These are phyloP conservation scores for Heliocybe sulcata DNA, from an alignment of 1,284 basidiomycete genomes.

Conservation along the genomic window DNA sequence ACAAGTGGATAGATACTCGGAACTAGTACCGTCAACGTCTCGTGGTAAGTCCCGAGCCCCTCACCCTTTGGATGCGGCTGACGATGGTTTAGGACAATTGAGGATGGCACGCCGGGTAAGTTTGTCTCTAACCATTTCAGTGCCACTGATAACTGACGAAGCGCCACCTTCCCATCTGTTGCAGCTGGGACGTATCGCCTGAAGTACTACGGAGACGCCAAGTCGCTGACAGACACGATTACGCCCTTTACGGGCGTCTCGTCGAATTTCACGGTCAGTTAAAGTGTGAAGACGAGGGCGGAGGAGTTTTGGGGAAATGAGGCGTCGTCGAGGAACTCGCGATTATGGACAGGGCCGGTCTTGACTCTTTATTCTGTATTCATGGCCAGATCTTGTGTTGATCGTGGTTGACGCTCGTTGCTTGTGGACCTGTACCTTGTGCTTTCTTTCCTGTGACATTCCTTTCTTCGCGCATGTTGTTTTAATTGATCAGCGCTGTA, in stretches of 20 bases:
- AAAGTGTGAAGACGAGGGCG: not conserved
- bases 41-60: conserved; percentile 38
- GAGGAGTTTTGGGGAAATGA: too few species aligned
- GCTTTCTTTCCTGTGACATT: too few species aligned
- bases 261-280: conserved; percentile 45
- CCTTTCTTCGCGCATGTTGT: too few species aligned
- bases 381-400: too few species aligned
- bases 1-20: conserved; percentile 39
- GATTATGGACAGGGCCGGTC: too few species aligned
- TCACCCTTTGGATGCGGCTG: not conserved
- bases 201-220: conserved; percentile 69
- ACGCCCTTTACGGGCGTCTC: conserved; percentile 56
- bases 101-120: conserved; percentile 49
- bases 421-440: too few species aligned
- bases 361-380: too few species aligned
- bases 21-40: conserved; percentile 56
- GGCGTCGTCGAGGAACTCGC: too few species aligned
- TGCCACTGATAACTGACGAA: not conserved
- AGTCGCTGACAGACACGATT: conserved; percentile 55
- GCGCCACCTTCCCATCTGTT: not conserved
- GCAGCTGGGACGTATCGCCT: conserved; percentile 65
- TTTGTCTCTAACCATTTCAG: not conserved
- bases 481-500: too few species aligned
- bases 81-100: conserved; percentile 46
- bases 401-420: too few species aligned